Percentiles rank a stretch among this genome's conserved stretches.
Evolutionary conservation across 176 grass and related monocot species (phyloP).

Genomic region (Miscanthus lutarioriparius): DNA sequence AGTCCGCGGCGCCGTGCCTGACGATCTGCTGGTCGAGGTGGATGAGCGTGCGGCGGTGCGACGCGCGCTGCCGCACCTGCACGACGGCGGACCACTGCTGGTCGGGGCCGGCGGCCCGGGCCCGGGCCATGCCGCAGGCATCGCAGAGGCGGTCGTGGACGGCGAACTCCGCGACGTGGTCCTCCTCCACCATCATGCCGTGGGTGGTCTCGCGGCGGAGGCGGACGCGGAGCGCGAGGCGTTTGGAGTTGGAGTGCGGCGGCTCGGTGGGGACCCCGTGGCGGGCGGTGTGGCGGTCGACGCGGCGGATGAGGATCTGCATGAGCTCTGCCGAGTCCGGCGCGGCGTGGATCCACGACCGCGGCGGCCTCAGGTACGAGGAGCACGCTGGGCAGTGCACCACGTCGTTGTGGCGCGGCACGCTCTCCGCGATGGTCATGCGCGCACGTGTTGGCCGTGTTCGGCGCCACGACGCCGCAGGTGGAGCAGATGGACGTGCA

Average conservation of each 20-base stretch:
- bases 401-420: constrained; percentile 45
- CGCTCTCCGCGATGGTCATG: too few relatives aligned
- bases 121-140: constrained; percentile 35
- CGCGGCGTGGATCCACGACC: constrained; percentile 47
- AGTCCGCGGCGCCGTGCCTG: constrained; percentile 36
- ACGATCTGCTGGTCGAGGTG: constrained; percentile 66
- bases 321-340: constrained; percentile 57
- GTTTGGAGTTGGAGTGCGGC: constrained; percentile 12
- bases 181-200: constrained; percentile 52
- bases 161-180: constrained; percentile 51
- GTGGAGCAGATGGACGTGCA: constrained; percentile 61
- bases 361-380: constrained; percentile 54
- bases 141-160: constrained; percentile 57
- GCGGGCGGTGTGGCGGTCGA: constrained; percentile 35
- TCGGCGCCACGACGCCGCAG: constrained; percentile 57
- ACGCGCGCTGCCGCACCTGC: constrained; percentile 57
- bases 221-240: constrained; percentile 53
- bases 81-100: constrained; percentile 54
- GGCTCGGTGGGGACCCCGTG: constrained; percentile 50
- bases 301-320: constrained; percentile 46
- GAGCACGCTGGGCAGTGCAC: constrained; percentile 48
- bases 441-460: constrained; percentile 62
- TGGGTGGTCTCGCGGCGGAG: constrained; percentile 50
- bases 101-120: constrained; percentile 48
- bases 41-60: constrained; percentile 63